Base-by-base conservation (phyloP, 2,329 filamentous ascomycete genomes). In the Botrytis fragariae region DNA sequence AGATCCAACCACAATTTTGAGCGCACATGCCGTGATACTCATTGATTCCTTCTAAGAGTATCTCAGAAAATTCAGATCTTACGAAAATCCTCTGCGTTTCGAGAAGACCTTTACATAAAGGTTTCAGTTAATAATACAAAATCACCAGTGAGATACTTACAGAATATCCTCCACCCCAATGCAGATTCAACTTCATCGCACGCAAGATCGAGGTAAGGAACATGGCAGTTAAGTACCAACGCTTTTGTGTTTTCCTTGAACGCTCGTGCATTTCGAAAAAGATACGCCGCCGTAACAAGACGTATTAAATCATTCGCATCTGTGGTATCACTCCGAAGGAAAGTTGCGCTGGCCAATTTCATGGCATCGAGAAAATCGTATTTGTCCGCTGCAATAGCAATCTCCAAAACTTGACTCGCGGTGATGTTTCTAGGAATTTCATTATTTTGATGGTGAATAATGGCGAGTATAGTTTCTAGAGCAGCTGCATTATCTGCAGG, bases 331-430 rank as follows among this genome's bases (percentile, higher is more conserved):
- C 62, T 3, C n/a, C 4, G 51, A 62, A 76, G 71, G 63, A 67
- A 76, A 54, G 59, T 60, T 44, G 25, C 45, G 57, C 35, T 76
- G 3, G 74, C 75, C 69, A 74, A 69, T 57, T 67, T 65, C 29
- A 75, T 39, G 32, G 74, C 75, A 57, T 68, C 32, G 37, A 63
- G 51, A 73, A 74, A 76, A 65, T 76, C 75, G 61, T 72, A 76
- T 54, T 76, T 75, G 45, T 76, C 75, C 37, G 75, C 69, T 71
- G 39, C 65, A 25, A 76, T 29, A 22, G 74, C 72, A 61, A 75
- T 29, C 37, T 60, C 51, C 39, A 75, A 70, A 45, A 75, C 61
- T 14, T 73, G 59, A 70, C 72, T 54, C 60, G 75, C 64, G 62
- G 62, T 25, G 54, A 76, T 65, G 39, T 22, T 25, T 68, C 67